A percentile compares a stretch with the other conserved stretches of the same genome.
These are phyloP conservation scores for Boletus rufocinnamomeus DNA, from an alignment of 768 basidiomycete genomes.

Conservation along the genomic window DNA sequence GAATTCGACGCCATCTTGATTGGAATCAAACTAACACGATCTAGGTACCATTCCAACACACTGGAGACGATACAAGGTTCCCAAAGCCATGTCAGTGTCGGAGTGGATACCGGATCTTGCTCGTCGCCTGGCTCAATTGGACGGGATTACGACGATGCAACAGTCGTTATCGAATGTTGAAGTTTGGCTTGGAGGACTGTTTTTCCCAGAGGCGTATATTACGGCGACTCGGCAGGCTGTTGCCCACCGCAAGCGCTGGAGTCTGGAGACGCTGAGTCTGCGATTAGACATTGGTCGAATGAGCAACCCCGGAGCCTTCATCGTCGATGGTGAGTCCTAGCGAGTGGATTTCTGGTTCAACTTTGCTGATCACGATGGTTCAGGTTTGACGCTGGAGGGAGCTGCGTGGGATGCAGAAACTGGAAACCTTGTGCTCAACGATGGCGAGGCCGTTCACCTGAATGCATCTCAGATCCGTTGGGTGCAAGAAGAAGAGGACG, in stretches of 20 bases:
- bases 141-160: constrained; percentile 53
- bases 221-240: constrained; percentile 96
- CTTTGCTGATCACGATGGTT: constrained; percentile 11
- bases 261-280: constrained; percentile 83
- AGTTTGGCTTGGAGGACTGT: constrained; percentile 92
- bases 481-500: constrained; percentile 61
- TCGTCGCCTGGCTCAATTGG: constrained; percentile 80
- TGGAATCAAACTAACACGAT: constrained; percentile 13
- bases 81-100: constrained; percentile 76
- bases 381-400: constrained; percentile 87
- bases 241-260: constrained; percentile 90
- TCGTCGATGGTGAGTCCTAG: constrained; percentile 76
- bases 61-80: constrained; percentile 90
- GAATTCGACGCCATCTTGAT: constrained; percentile 12
- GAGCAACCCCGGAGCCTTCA: constrained; percentile 77
- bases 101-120: constrained; percentile 85
- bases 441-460: constrained; percentile 78
- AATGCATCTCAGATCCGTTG: constrained; percentile 85
- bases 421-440: constrained; percentile 75
- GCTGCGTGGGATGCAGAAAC: constrained; percentile 63
- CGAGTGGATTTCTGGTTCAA: not conserved
- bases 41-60: constrained; percentile 84
- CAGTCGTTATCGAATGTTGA: constrained; percentile 69
- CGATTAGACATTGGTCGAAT: constrained; percentile 80
- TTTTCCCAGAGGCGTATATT: constrained; percentile 96